Evolutionary conservation across 2,329 filamentous ascomycete genomes (phyloP), one percentile per base, ranked within the genome.

Genomic region (Teratosphaeria pseudoeucalypti): DNA sequence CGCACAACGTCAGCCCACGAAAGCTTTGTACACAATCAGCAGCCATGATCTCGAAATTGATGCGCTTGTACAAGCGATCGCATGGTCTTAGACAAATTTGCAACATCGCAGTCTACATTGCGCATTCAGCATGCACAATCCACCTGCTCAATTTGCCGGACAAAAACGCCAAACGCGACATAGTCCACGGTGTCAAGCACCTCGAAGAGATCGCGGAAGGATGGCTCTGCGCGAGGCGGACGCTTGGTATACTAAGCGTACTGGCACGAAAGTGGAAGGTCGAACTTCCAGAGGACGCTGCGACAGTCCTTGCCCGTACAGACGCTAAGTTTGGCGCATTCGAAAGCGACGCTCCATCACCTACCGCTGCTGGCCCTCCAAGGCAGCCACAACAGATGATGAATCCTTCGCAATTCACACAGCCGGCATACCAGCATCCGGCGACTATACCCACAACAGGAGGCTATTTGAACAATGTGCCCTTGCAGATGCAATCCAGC

Each of bases 81-180:
- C 95, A 96, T 73, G 90, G 92, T 10, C 77, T 97, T 12, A 85
- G 90, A 4, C 92, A 97, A 71, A 96, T 99, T 37, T 95, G 90
- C 76, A 97, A 97, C 69, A 90, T 97, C 67, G 92, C 89, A 2
- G 91, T 97, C 0, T 99, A 99, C 73, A 96, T 97, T 75, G 82
- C 89, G 0, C 92, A 97, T 72, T 94, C 90, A 4, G 92, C 94
- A 34, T 96, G 91, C 71, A 96, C 91, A 0, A 95, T 97, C 47
- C 94, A 97, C 68, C 78, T 99, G 23, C 84, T 99, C 39, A 96
- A 96, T 65, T 78, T 97, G 1, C 92, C 92, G 0, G 92, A 96
- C 66, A 96, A 94, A 76, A 94, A 89, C 34, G 90, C 94, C 4
- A 87, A 85, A 68, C 81, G 92, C 66, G 92, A 97, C 72, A 89